Conservation (phyloP, 2,329 filamentous ascomycete species). For the Trichoderma asperellum region DNA sequence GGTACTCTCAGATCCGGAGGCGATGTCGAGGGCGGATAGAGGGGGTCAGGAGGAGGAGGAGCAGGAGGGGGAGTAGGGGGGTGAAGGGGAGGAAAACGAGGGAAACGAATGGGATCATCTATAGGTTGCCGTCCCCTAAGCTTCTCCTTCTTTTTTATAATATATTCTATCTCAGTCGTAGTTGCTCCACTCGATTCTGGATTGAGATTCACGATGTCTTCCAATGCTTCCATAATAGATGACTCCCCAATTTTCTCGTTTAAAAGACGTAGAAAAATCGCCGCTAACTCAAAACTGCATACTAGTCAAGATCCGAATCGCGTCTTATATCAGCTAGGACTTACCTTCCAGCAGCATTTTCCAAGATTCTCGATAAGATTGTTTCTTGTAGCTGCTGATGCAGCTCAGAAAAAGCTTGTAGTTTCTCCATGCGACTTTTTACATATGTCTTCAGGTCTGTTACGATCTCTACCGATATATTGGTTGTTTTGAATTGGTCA, state of each 20-base stretch:
- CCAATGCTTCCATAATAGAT: not conserved
- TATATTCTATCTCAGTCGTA: no score
- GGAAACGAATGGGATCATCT: no score
- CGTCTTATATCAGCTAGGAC: not conserved
- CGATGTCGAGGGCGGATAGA: no score
- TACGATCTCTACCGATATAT: not conserved
- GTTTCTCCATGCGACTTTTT: not conserved
- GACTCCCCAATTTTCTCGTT: not conserved
- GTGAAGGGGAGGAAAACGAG: no score
- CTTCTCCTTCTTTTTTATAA: not conserved
- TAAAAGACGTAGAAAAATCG: not conserved
- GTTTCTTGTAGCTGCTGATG: not conserved
- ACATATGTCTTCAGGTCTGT: slow-evolving; percentile 11
- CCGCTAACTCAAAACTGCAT: not conserved
- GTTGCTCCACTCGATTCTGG: no score
- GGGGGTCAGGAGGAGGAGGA: no score
- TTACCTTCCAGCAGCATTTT: slow-evolving; percentile 7
- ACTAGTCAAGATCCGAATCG: not conserved
- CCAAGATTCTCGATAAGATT: not conserved
- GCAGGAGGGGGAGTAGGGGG: no score
- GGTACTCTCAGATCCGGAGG: no score
- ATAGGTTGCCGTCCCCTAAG: no score
- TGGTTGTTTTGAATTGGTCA: not conserved
- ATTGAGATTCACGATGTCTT: not conserved
- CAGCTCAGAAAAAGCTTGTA: not conserved